Base-by-base conservation (phyloP, 2,329 filamentous ascomycete genomes). In the Cadophora gregata region DNA sequence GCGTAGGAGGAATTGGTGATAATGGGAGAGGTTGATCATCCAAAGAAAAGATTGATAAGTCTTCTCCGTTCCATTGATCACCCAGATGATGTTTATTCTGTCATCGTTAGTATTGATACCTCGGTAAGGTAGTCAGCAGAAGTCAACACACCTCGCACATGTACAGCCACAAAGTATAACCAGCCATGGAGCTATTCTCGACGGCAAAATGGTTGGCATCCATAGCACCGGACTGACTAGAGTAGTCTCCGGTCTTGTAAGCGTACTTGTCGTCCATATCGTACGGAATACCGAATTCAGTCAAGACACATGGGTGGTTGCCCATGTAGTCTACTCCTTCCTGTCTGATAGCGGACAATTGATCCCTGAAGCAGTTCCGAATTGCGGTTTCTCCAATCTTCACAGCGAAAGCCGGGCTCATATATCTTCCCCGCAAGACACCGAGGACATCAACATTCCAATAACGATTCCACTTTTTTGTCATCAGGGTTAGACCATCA, bases 361-460 rank as follows among this genome's bases (percentile, higher is more conserved):
- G 96, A 70, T 97, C 92, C 51, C 88, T 88, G 79, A 99, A 90
- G 77, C 93, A 97, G 75, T 97, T 98, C 63, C 96, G 86, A 72
- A 99, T 98, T 0, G 96, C 95, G 2, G 89, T 92, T 81, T 98
- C 95, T 58, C 96, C 96, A 56, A 99, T 84, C 75, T 94, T 96
- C 77, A 99, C 90, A 3, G 93, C 96, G 76, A 99, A 95, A 0
- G 93, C 93, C 14, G 96, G 96, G 25, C 90, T 91, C 71, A 92
- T 83, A 76, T 99, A 99, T 71, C 90, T 90, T 14, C 96, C 96
- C 55, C 96, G 90, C 51, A 99, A 83, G 16, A 99, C 87, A 2
- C 96, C 96, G 60, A 99, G 88, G 4, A 99, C 93, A 77, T 99
- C 96, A 8, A 99, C 91, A 73, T 99, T 99, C 91, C 96, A 99